phyloP scores from a whole-genome alignment of 164 flowering plant genomes.

The Santalum album region DNA sequence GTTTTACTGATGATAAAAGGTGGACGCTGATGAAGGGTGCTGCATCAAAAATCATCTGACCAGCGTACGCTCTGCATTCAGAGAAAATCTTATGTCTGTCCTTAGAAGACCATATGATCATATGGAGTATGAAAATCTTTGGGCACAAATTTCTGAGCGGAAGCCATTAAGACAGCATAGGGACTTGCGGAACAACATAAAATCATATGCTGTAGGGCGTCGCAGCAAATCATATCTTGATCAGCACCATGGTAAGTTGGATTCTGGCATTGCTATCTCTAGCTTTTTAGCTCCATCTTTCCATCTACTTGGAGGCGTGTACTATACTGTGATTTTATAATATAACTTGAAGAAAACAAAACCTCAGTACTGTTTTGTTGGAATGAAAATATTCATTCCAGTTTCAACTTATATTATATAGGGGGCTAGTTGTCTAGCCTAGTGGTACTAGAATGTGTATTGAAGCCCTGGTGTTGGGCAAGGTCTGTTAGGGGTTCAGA shows the following conservation, averaged over 20 bases:
- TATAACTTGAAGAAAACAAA: no score
- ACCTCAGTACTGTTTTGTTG: no score
- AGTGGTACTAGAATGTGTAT: no score
- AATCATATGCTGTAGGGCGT: constrained; percentile 8
- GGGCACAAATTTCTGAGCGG: constrained; percentile 5
- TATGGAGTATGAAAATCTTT: constrained; percentile 17
- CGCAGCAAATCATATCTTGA: constrained; percentile 34
- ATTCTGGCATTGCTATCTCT: neutral
- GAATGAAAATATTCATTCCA: no score
- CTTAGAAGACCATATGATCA: constrained; percentile 24
- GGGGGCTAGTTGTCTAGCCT: no score
- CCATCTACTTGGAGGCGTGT: no score
- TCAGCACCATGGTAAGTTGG: constrained; percentile 23
- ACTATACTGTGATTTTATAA: no score
- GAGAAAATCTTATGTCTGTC: constrained; percentile 18
- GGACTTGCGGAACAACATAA: constrained; percentile 17
- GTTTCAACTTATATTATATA: no score
- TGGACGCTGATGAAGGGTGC: constrained; percentile 8
- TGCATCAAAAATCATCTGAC: constrained; percentile 7
- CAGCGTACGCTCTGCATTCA: constrained; percentile 7
- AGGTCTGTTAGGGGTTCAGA: no score
- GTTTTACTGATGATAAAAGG: constrained; percentile 9
- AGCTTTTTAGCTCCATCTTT: no score
- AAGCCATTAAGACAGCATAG: constrained; percentile 9
- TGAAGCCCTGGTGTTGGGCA: no score